Evolutionary conservation across 225 moss, liverwort and hornwort species (phyloP), one percentile per base, ranked within the genome.

Genomic region (Neckera pumila): DNA sequence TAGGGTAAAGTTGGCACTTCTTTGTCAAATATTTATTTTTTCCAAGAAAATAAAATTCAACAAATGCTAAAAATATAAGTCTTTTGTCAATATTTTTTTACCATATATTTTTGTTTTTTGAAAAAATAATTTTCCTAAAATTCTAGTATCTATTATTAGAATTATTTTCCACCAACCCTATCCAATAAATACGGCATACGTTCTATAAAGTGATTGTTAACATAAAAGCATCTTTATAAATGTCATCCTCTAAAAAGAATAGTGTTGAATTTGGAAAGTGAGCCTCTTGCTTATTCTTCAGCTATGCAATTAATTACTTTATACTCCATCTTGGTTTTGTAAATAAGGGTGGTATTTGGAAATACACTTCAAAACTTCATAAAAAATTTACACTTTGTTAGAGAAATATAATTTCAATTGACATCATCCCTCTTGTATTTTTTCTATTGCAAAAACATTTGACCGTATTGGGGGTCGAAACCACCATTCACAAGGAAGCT

Each of bases 181-280:
- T 13, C 6, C 12, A 12, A 49, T 13, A 49, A 12, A 12, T 49
- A 49, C 49, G 4, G 6, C n/a, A n/a, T 49, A 70, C 4, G 5
- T 0, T 9, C 9, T 10, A 45, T 6, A 2, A 3, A 28, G 45
- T 45, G 45, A 17, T 73, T 43, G 72, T 43, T 28, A 3, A 6
- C 17, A 17, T 73, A 45, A 38, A 22, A 38, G 23, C 23, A 23
- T 69, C 23, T 69, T 69, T 14, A 4, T 38, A 22, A 38, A 67
- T 0, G 0, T n/a, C 0, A 1, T 36, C 11, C 2, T 36, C 10
- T 5, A 5, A 65, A 34, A 65, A 64, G 5, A 28, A 34, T 0
- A 3, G 10, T 65, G 14, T 65, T 67, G 66, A 36, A 66, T 66
- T 36, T 36, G 10, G 36, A 65, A 65, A 14, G 70, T 25, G 25